Base-by-base conservation (phyloP, 257 asterid genomes). In the Haberlea rhodopensis region DNA sequence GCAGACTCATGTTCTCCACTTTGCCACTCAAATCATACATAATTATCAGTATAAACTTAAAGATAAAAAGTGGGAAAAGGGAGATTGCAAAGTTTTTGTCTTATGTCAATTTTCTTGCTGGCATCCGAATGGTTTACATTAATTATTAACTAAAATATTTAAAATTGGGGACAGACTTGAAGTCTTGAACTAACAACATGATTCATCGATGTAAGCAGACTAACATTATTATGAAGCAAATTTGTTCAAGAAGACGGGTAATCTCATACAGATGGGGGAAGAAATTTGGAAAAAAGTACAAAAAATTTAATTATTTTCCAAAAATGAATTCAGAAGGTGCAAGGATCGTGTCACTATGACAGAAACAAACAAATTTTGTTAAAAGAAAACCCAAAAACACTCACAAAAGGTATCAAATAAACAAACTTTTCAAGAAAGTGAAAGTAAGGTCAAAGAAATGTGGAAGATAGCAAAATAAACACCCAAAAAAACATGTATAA, bases 1-100 rank as follows among this genome's bases (percentile, higher is more conserved):
- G 68, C 78, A 70, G 18, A 76, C 65, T 73, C 74, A 62, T 74
- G 72, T 72, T 66, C 78, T 75, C 78, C 81, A 76, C 74, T 78
- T 27, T 73, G 57, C 80, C 82, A 79, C 78, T 58, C 80, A 73
- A 73, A 67, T 24, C 22, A 13, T 2, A 43, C 69, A 65, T 71
- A 10, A 13, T 43, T 43, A 43, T 43, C 71, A 53, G 34, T n/a
- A 71, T 29, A 46, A 63, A 72, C 11, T 63, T 37, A 58, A 69
- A 56, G 84, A 80, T 78, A 69, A 76, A 78, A 79, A 48, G 31
- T n/a, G 60, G 16, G 53, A 48, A 53, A 32, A 34, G 63, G 65
- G 37, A 32, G 74, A 66, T 56, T 60, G 78, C 70, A 29, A 77
- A 73, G 78, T 78, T 69, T 79, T 87, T 85, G 92, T 87, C 90